phyloP scores from a whole-genome alignment of 495 filamentous ascomycete genomes.

The Podospora australis region DNA sequence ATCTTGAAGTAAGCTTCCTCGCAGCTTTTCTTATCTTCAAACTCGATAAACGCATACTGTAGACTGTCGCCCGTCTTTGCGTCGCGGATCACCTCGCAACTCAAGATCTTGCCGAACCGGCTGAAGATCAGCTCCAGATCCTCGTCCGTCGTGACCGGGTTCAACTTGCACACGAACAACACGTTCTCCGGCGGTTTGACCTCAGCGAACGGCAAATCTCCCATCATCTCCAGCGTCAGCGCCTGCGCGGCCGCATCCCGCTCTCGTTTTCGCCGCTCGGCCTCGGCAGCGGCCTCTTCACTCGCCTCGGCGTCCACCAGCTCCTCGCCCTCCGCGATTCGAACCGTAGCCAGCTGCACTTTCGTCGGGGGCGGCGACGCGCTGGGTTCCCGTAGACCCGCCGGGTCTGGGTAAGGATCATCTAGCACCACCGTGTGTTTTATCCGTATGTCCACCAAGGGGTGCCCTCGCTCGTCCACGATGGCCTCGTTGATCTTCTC shows the following conservation, averaged over 20 bases:
- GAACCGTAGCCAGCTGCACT: slow-evolving; percentile 81
- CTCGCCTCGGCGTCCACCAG: slow-evolving; percentile 55
- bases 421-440: slow-evolving; percentile 85
- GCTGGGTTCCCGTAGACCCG: slow-evolving; percentile 65
- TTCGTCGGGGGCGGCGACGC: slow-evolving; percentile 75
- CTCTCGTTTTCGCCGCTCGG: slow-evolving; percentile 76
- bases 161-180: slow-evolving; percentile 96
- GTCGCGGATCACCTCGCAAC: slow-evolving; percentile 94
- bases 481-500: slow-evolving; percentile 92
- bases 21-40: slow-evolving; percentile 83
- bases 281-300: slow-evolving; percentile 67
- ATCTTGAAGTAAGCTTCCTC: slow-evolving; percentile 98
- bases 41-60: slow-evolving; percentile 98
- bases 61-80: slow-evolving; percentile 89
- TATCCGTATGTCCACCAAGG: slow-evolving; percentile 85
- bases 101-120: slow-evolving; percentile 91
- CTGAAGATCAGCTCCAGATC: slow-evolving; percentile 94
- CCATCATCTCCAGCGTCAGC: slow-evolving; percentile 94
- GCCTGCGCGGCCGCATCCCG: slow-evolving; percentile 92
- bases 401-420: slow-evolving; percentile 78
- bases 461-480: slow-evolving; percentile 74
- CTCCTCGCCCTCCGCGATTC: slow-evolving; percentile 85
- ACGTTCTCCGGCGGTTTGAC: slow-evolving; percentile 97
- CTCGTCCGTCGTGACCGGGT: slow-evolving; percentile 90
- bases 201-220: slow-evolving; percentile 94